Percentiles rank a stretch among this genome's conserved stretches.
These are phyloP conservation scores for Suhomyces guaymorum DNA, from an alignment of 1,139 yeast species.

Conservation along the genomic window DNA sequence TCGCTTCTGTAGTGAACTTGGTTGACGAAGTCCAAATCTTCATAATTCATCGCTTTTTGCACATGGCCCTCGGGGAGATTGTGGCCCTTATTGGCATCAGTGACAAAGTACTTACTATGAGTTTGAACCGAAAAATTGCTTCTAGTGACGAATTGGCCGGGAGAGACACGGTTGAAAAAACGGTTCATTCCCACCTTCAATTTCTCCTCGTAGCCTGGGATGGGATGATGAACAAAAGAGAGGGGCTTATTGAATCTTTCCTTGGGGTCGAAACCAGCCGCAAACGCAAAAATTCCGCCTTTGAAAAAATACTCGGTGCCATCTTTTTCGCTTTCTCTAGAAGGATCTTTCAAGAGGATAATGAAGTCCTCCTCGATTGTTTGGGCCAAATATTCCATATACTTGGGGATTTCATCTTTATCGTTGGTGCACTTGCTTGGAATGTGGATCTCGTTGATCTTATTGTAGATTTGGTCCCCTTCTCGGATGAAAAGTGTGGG, in stretches of 20 bases:
- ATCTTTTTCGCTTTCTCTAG: constrained; percentile 36
- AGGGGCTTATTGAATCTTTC: constrained; percentile 56
- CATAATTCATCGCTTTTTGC: constrained; percentile 37
- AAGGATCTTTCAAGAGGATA: constrained; percentile 53
- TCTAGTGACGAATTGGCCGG: constrained; percentile 57
- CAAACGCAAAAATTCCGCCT: constrained; percentile 67
- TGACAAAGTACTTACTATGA: constrained; percentile 52
- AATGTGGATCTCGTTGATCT: constrained; percentile 40
- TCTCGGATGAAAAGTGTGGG: constrained; percentile 54
- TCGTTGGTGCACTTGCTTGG: constrained; percentile 26
- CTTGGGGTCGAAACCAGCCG: constrained; percentile 72
- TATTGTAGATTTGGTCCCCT: constrained; percentile 38
- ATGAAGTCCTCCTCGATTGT: constrained; percentile 71
- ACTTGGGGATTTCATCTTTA: constrained; percentile 25
- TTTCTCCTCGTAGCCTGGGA: constrained; percentile 58
- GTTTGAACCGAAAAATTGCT: constrained; percentile 65
- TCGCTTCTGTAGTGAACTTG: constrained; percentile 61
- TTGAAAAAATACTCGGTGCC: constrained; percentile 61
- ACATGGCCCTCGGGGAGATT: constrained; percentile 29
- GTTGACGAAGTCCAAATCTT: constrained; percentile 52
- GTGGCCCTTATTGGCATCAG: constrained; percentile 52
- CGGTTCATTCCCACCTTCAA: constrained; percentile 62
- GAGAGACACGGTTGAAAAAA: constrained; percentile 51
- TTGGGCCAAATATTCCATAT: constrained; percentile 45
- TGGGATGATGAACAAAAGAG: constrained; percentile 59